These are phyloP conservation scores for Ramalina peruviana DNA, from an alignment of 495 filamentous ascomycete species.

Conservation along the genomic window DNA sequence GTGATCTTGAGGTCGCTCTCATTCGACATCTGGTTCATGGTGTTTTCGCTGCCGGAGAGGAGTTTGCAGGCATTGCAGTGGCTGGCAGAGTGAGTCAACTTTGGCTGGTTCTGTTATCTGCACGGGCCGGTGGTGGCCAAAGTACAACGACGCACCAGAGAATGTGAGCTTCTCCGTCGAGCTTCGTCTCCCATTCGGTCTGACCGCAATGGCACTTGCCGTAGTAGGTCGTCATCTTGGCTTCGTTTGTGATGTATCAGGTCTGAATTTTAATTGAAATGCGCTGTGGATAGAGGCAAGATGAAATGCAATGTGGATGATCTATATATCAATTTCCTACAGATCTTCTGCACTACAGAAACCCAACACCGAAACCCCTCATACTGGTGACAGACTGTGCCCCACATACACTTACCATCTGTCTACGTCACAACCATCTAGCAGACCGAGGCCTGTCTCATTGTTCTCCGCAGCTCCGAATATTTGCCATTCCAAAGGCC, in stretches of 20 bases:
- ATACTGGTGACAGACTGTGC: not conserved
- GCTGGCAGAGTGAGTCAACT: constrained; percentile 16
- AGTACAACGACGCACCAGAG: constrained; percentile 27
- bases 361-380: not conserved
- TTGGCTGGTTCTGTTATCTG: not conserved
- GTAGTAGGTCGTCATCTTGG: constrained; percentile 22
- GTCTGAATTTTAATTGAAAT: not conserved
- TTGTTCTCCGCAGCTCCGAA: not conserved
- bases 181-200: constrained; percentile 29
- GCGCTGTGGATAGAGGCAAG: not conserved
- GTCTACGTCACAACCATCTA: too few species aligned
- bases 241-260: not conserved
- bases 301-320: not conserved
- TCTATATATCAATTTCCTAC: not conserved
- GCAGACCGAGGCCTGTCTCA: too few species aligned
- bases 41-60: constrained; percentile 31
- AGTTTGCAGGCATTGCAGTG: constrained; percentile 40
- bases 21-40: constrained; percentile 36
- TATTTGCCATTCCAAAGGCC: not conserved
- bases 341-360: not conserved
- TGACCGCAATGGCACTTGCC: constrained; percentile 40
- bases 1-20: constrained; percentile 32
- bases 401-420: too few species aligned
- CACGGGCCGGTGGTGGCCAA: not conserved
- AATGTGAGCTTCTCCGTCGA: constrained; percentile 29